Conservation (phyloP, 2,329 filamentous ascomycete genomes). For the Diaporthe australafricana region DNA sequence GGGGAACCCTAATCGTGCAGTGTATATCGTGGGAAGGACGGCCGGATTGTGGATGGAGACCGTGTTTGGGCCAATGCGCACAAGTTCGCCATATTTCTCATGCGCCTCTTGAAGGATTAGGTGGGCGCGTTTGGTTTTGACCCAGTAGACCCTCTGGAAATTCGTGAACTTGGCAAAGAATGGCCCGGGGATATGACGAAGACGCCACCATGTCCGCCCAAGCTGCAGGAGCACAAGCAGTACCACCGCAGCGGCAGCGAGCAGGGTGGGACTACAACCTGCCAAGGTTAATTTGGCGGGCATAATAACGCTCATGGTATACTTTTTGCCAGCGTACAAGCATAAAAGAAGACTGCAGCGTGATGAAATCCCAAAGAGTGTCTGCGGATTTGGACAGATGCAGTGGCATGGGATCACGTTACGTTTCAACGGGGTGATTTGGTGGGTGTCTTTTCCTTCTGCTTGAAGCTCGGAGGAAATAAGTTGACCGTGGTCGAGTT, state of each 20-base stretch:
- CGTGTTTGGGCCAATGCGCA: slow-evolving; percentile 61
- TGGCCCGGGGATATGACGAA: slow-evolving; percentile 42
- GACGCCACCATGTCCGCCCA: slow-evolving; percentile 33
- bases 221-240: not conserved
- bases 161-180: slow-evolving; percentile 39
- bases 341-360: too few relatives aligned
- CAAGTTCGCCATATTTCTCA: slow-evolving; percentile 57
- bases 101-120: slow-evolving; percentile 47
- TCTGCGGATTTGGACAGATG: not conserved
- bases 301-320: not conserved
- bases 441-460: not conserved
- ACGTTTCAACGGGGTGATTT: not conserved
- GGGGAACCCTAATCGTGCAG: slow-evolving; percentile 40
- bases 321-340: not conserved
- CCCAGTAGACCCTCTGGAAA: slow-evolving; percentile 39
- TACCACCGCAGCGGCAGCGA: slow-evolving; percentile 3
- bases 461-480: not conserved
- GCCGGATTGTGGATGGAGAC: slow-evolving; percentile 57
- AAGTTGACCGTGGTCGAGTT: not conserved
- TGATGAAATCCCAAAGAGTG: too few relatives aligned
- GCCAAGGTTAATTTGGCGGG: not conserved
- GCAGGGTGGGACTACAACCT: not conserved
- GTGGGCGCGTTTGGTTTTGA: slow-evolving; percentile 39
- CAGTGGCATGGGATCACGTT: not conserved
- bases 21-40: slow-evolving; percentile 39